phyloP scores from a whole-genome alignment of 495 filamentous ascomycete species.

The Durotheca rogersii region DNA sequence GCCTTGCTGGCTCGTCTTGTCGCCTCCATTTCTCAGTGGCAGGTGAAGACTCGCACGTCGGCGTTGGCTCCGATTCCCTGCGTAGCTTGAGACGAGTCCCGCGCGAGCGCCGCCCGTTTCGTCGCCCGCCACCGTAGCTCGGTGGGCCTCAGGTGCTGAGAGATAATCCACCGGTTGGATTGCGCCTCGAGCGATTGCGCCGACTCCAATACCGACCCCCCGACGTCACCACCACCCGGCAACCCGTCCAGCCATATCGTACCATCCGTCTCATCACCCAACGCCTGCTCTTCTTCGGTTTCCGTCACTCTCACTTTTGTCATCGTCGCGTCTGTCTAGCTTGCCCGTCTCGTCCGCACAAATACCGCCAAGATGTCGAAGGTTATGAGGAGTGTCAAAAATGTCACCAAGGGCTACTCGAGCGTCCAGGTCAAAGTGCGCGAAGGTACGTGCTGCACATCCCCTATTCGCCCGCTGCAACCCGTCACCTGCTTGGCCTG shows the following conservation, averaged over 20 bases:
- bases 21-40: not conserved
- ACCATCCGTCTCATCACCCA: conserved; percentile 9
- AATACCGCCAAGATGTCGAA: conserved; percentile 75
- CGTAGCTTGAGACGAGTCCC: conserved; percentile 8
- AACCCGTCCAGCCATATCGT: conserved; percentile 8
- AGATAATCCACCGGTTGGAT: conserved; percentile 33
- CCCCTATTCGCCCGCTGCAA: too few relatives aligned
- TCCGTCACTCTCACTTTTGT: not conserved
- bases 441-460: conserved; percentile 80
- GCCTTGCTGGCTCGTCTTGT: not conserved
- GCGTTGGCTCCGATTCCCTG: not conserved
- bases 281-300: conserved; percentile 2
- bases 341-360: conserved; percentile 3
- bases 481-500: not conserved
- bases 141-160: conserved; percentile 4
- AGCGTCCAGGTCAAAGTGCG: conserved; percentile 97
- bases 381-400: conserved; percentile 97
- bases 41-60: not conserved
- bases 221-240: conserved; percentile 1
- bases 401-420: conserved; percentile 99
- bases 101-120: conserved; percentile 11
- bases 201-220: conserved; percentile 15
- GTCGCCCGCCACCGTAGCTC: too few relatives aligned
- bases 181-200: conserved; percentile 29
- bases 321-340: conserved; percentile 4